These are phyloP conservation scores for Delonix regia DNA, from an alignment of 306 rosid species.

Conservation along the genomic window DNA sequence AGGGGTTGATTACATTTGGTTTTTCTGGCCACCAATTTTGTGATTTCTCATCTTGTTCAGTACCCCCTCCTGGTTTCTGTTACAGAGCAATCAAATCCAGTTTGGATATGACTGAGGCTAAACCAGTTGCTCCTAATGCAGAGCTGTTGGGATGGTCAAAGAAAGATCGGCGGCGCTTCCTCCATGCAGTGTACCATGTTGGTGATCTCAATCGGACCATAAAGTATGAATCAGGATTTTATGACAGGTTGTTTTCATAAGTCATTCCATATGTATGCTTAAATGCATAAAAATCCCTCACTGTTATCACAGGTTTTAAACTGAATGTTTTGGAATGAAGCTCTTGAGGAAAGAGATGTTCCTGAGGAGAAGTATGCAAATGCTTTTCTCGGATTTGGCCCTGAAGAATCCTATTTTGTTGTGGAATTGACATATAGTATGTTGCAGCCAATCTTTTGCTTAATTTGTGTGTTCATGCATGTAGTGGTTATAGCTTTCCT, in stretches of 20 bases:
- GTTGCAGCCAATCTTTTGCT: constrained; percentile 20
- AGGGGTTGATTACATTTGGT: no score
- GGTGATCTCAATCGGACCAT: constrained; percentile 94
- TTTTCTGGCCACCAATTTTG: no score
- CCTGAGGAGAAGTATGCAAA: constrained; percentile 86
- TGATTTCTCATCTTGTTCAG: no score
- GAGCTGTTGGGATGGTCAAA: constrained; percentile 80
- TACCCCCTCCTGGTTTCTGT: neutral
- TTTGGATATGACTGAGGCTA: constrained; percentile 61
- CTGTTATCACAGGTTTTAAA: constrained; percentile 67
- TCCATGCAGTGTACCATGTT: constrained; percentile 90
- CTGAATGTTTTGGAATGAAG: constrained; percentile 88
- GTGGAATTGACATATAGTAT: constrained; percentile 89
- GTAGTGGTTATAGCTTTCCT: neutral
- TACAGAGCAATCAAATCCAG: constrained; percentile 28
- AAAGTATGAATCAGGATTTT: constrained; percentile 50
- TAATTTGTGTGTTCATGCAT: neutral
- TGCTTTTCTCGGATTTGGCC: constrained; percentile 87
- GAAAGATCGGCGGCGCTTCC: constrained; percentile 79
- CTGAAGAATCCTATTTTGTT: constrained; percentile 73
- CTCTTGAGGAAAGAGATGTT: constrained; percentile 75
- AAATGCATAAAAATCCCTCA: neutral
- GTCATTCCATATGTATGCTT: neutral
- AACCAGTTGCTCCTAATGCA: constrained; percentile 43
- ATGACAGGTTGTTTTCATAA: constrained; percentile 7